Evolutionary conservation across 306 rosid genomes (phyloP).

Genomic region (Pyrus bretschneideri): DNA sequence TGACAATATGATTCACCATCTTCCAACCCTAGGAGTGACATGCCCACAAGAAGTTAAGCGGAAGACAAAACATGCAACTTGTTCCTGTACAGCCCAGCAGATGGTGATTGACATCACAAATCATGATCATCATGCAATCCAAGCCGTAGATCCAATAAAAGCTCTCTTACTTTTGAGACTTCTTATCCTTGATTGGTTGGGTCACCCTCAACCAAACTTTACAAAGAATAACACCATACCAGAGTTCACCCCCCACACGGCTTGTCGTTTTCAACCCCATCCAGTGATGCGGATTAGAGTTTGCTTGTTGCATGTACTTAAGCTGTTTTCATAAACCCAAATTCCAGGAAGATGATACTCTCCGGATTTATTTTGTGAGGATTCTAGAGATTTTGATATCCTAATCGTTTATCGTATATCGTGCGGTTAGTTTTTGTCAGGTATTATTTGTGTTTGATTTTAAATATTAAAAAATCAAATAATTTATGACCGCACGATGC

Average conservation of each 20-base stretch:
- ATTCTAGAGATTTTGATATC: too few species aligned
- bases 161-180: background rate
- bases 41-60: background rate
- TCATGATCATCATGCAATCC: background rate
- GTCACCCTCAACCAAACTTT: conserved; percentile 9
- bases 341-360: too few species aligned
- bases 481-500: too few species aligned
- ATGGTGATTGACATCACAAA: background rate
- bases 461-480: too few species aligned
- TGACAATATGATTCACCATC: too few species aligned
- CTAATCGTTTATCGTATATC: too few species aligned
- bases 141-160: background rate
- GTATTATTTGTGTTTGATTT: too few species aligned
- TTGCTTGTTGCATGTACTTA: background rate
- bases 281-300: conserved; percentile 25
- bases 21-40: too few species aligned
- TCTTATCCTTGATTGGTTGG: conserved; percentile 15
- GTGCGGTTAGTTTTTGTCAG: rapidly evolving
- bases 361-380: too few species aligned
- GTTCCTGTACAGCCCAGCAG: background rate
- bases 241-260: conserved; percentile 42
- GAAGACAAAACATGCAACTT: background rate
- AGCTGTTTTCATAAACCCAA: conserved; percentile 18
- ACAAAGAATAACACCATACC: conserved; percentile 16
- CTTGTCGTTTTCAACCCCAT: conserved; percentile 37